Evolutionary conservation across 1,139 yeast species (phyloP), one percentile per base, ranked within the genome.

Genomic region (Magnusiomyces starmeri): DNA sequence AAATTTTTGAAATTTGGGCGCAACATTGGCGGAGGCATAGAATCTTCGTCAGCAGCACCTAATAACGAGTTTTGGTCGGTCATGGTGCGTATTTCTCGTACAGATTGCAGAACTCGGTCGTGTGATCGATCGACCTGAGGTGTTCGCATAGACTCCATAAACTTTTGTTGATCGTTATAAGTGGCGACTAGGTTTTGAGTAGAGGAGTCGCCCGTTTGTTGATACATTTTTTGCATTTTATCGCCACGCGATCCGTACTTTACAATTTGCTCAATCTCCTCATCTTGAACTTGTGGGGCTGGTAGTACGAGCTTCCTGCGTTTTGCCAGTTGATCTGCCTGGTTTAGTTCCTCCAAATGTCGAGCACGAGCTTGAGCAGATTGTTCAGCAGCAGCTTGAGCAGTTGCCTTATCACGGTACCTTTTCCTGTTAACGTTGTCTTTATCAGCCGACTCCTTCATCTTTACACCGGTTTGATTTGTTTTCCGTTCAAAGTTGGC

Each of bases 241-340:
- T 59, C 60, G 3, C 60, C 61, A 20, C 60, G 57, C 27, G 62
- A 59, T 4, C 67, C 64, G 24, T 63, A 59, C 52, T 67, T 67
- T 18, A 65, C 60, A 40, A 70, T 58, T 20, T 65, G 64, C 29
- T 64, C 66, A 43, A 71, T 56, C 47, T 73, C 73, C 16, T 62
- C 64, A 4, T 63, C 70, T 22, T 63, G 62, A 20, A 74, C 72
- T 46, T 69, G 69, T 0, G 85, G 83, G 1, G 69, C 74, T 1
- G 88, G 81, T 14, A 85, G 68, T 3, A 70, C 73, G 24, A 84
- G 67, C 56, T 76, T 78, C 14, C 84, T 70, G 54, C 81, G 75
- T 60, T 83, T 81, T 49, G 70, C 59, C 20, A 65, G 59, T 48
- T 71, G 73, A 12, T 71, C 74, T 51, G 73, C 69, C 12, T 68